These are phyloP conservation scores for Wickerhamomyces sp. DNA, from an alignment of 1,139 yeast genomes.

Conservation along the genomic window DNA sequence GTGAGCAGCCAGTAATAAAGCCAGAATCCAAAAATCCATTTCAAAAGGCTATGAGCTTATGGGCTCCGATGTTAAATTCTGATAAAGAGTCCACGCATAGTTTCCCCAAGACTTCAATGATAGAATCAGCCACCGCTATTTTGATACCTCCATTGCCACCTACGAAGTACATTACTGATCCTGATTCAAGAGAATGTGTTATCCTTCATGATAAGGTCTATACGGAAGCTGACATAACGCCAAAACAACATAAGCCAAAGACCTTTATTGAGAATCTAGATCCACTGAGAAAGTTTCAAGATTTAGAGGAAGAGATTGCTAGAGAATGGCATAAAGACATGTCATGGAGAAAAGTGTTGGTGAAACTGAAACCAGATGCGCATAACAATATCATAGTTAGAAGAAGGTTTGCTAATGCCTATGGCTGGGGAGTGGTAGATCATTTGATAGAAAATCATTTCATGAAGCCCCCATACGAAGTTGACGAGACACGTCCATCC, in stretches of 20 bases:
- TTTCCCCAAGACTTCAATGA: slow-evolving; percentile 66
- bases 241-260: slow-evolving; percentile 17
- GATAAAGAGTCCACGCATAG: slow-evolving; percentile 12
- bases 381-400: slow-evolving; percentile 92
- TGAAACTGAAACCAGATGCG: slow-evolving; percentile 85
- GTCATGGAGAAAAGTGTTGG: slow-evolving; percentile 91
- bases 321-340: slow-evolving; percentile 72
- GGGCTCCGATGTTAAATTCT: slow-evolving; percentile 16
- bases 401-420: slow-evolving; percentile 87
- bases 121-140: slow-evolving; percentile 79
- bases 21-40: slow-evolving; percentile 13
- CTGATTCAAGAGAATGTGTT: slow-evolving; percentile 39
- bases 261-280: slow-evolving; percentile 20
- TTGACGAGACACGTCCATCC: not conserved
- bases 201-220: slow-evolving; percentile 83
- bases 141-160: slow-evolving; percentile 88
- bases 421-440: slow-evolving; percentile 92
- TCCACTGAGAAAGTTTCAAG: slow-evolving; percentile 18
- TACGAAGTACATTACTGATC: slow-evolving; percentile 62
- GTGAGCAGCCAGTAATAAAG: slow-evolving; percentile 20
- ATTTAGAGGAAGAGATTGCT: slow-evolving; percentile 72
- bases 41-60: slow-evolving; percentile 19
- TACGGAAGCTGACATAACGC: slow-evolving; percentile 60
- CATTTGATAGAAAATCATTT: slow-evolving; percentile 77
- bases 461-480: not conserved